Evolutionary conservation across 768 basidiomycete genomes (phyloP).

Genomic region (Phlebiopsis gigantea): DNA sequence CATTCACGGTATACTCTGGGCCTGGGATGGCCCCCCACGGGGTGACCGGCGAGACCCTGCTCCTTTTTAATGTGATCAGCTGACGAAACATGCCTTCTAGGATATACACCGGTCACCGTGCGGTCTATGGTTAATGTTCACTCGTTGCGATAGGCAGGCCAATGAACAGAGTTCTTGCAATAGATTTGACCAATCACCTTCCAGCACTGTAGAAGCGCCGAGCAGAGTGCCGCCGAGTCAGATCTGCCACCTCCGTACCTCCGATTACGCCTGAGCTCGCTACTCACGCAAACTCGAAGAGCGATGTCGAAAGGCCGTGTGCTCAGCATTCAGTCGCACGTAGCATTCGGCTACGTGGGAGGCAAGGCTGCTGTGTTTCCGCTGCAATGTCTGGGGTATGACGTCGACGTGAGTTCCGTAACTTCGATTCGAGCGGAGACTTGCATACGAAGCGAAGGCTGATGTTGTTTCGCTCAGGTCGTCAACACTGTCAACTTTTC

Average conservation of each 20-base stretch:
- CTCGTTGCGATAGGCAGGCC: no score
- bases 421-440: slow-evolving; percentile 7
- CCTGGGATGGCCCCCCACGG: no score
- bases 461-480: slow-evolving; percentile 37
- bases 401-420: slow-evolving; percentile 74
- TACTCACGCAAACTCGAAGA: neutral
- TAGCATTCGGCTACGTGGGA: slow-evolving; percentile 91
- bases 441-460: neutral
- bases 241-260: neutral
- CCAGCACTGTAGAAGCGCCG: neutral
- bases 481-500: slow-evolving; percentile 93
- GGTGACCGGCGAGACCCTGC: no score
- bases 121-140: no score
- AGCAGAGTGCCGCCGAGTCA: slow-evolving; percentile 1
- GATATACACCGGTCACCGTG: no score
- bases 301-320: slow-evolving; percentile 44
- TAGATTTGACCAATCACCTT: neutral
- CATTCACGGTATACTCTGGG: no score
- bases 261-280: neutral
- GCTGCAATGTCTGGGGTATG: slow-evolving; percentile 83
- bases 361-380: slow-evolving; percentile 76
- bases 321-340: slow-evolving; percentile 90
- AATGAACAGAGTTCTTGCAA: no score
- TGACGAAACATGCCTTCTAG: no score
- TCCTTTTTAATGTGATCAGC: no score